Percentiles rank a stretch among this genome's conserved stretches.
These are phyloP conservation scores for Psophocarpus tetragonolobus DNA, from an alignment of 306 rosid species.

Conservation along the genomic window DNA sequence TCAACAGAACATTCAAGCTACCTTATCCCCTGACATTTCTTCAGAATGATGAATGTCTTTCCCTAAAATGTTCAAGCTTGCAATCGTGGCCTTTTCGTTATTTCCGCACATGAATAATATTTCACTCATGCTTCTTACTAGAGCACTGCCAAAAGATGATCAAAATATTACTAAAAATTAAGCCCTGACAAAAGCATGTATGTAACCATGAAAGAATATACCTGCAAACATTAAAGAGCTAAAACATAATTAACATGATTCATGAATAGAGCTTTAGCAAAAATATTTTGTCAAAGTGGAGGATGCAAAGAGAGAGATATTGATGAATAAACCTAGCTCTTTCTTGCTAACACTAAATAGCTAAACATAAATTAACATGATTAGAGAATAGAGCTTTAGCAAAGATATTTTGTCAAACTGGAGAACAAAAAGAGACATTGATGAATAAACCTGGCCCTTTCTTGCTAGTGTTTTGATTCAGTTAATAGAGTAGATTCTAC, in stretches of 20 bases:
- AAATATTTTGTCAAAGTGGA: no score
- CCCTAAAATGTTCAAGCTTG: constrained; percentile 59
- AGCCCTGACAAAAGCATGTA: background rate
- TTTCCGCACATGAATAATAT: constrained; percentile 76
- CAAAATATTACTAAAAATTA: constrained; percentile 19
- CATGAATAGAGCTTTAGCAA: no score
- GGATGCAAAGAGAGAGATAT: background rate
- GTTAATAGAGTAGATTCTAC: background rate
- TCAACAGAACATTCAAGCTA: constrained; percentile 34
- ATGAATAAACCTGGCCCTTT: background rate
- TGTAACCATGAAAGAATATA: constrained; percentile 7
- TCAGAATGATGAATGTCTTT: constrained; percentile 41
- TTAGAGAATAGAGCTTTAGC: background rate
- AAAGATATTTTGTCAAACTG: background rate
- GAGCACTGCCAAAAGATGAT: constrained; percentile 54
- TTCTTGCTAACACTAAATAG: background rate
- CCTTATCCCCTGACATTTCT: constrained; percentile 54
- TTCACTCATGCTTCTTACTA: constrained; percentile 79
- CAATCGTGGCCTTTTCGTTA: constrained; percentile 62
- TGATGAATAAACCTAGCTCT: background rate
- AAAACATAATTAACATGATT: no score
- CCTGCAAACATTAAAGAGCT: background rate
- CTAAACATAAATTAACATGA: background rate
- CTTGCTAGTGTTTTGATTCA: background rate
- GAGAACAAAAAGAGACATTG: background rate